A percentile compares a stretch with the other conserved stretches of the same genome.
Evolutionary conservation across 2,329 filamentous ascomycete species (phyloP).

Genomic region (Penicillium sp.): DNA sequence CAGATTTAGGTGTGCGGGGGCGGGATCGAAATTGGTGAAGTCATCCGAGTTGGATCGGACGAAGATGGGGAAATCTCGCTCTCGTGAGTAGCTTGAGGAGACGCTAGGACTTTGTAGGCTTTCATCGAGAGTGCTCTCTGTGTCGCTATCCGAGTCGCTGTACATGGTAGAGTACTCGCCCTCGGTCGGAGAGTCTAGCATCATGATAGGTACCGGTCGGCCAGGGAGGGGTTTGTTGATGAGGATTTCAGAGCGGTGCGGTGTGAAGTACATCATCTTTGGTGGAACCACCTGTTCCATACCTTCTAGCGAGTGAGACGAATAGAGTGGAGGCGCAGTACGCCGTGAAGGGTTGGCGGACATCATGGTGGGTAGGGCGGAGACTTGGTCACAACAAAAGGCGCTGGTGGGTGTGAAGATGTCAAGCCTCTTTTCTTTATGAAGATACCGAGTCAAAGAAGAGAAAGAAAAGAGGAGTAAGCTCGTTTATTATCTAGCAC

Average conservation of each 20-base stretch:
- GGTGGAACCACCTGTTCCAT: conserved; percentile 39
- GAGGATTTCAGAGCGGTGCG: conserved; percentile 20
- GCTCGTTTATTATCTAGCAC: conserved; percentile 4
- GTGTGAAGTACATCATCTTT: conserved; percentile 7
- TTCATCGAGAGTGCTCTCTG: conserved; percentile 23
- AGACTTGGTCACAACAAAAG: not conserved
- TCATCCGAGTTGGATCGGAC: conserved; percentile 31
- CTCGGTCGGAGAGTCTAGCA: conserved; percentile 15
- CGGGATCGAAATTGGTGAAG: conserved; percentile 25
- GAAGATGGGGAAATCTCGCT: conserved; percentile 34
- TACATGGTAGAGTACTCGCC: conserved; percentile 21
- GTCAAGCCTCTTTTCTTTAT: conserved; percentile 1
- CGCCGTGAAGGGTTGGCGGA: conserved; percentile 21
- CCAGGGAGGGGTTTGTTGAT: conserved; percentile 35
- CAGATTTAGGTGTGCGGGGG: conserved; percentile 8
- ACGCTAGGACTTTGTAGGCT: conserved; percentile 21
- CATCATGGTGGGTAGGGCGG: conserved; percentile 17
- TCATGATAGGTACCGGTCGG: conserved; percentile 22
- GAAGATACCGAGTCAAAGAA: not conserved
- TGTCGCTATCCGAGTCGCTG: conserved; percentile 31
- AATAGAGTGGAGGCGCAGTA: conserved; percentile 34
- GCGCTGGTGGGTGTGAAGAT: not conserved
- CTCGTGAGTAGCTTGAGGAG: conserved; percentile 19
- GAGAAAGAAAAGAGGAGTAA: conserved; percentile 2
- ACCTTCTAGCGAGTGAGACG: conserved; percentile 38